phyloP scores from a whole-genome alignment of 2,329 filamentous ascomycete genomes.

The Fusarium falciforme region DNA sequence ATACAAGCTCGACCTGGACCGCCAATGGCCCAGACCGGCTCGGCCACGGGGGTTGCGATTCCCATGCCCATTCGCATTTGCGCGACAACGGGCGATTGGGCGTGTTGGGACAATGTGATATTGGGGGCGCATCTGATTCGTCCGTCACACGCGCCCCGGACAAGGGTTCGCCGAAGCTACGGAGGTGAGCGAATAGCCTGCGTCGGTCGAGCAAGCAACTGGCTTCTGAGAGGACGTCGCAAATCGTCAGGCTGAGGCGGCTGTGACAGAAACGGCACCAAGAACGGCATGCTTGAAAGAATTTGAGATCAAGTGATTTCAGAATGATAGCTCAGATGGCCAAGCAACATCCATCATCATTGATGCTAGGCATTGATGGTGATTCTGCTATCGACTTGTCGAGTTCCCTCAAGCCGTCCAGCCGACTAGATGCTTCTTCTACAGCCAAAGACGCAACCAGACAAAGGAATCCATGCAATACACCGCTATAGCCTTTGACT shows the following conservation, averaged over 20 bases:
- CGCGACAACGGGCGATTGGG: constrained; percentile 24
- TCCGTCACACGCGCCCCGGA: not conserved
- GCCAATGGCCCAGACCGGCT: constrained; percentile 37
- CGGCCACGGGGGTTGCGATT: constrained; percentile 37
- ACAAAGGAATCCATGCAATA: constrained; percentile 5
- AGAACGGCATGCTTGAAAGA: not conserved
- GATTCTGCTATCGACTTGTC: not conserved
- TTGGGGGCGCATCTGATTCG: constrained; percentile 39
- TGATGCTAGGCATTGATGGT: not conserved
- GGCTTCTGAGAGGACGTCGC: constrained; percentile 7
- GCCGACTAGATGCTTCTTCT: not conserved
- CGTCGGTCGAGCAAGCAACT: constrained; percentile 7
- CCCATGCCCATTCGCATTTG: constrained; percentile 36
- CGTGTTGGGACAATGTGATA: constrained; percentile 40
- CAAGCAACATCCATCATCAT: not conserved
- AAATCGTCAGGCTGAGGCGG: constrained; percentile 23
- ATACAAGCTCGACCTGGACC: constrained; percentile 3
- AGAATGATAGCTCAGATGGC: not conserved
- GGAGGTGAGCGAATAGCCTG: constrained; percentile 24
- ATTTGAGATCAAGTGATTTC: constrained; percentile 25
- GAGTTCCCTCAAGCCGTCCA: not conserved
- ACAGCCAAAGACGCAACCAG: not conserved
- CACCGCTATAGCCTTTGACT: constrained; percentile 22
- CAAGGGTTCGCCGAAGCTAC: constrained; percentile 29
- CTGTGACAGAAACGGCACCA: not conserved